Conservation (phyloP, 257 asterid genomes). For the Scutellaria baicalensis region DNA sequence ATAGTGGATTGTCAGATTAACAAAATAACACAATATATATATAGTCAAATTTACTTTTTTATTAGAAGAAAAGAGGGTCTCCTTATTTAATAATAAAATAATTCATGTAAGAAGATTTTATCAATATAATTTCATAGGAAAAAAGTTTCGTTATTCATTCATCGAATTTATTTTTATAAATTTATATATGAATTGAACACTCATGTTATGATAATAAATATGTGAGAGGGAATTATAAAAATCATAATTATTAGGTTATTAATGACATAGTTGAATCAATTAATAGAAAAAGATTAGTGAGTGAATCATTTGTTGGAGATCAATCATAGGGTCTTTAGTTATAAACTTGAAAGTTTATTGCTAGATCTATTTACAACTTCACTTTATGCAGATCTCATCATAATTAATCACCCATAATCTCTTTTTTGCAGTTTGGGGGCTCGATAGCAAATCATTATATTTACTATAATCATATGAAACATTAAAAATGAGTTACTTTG, state of each 20-base stretch:
- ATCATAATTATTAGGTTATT: neutral
- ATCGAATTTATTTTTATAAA: no score
- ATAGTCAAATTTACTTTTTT: neutral
- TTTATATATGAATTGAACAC: no score
- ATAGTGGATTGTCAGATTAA: constrained; percentile 10
- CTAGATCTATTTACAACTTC: neutral
- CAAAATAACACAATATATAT: no score
- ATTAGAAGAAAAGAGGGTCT: no score
- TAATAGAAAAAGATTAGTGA: constrained; percentile 1
- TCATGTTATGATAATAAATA: neutral
- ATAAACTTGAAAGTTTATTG: constrained; percentile 4
- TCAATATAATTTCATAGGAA: no score
- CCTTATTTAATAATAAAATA: no score
- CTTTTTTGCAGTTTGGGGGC: constrained; percentile 7
- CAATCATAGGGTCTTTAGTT: constrained; percentile 28
- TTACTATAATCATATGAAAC: neutral
- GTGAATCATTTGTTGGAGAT: constrained; percentile 22
- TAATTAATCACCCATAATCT: constrained; percentile 10
- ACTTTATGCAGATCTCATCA: constrained; percentile 23
- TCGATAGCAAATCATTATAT: neutral
- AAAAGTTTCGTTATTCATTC: no score
- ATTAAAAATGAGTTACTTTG: neutral
- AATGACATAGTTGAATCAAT: neutral
- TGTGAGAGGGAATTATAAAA: neutral
- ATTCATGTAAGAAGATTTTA: neutral